These are phyloP conservation scores for Panicum virgatum DNA, from an alignment of 202 grass and related monocot species.

Conservation along the genomic window DNA sequence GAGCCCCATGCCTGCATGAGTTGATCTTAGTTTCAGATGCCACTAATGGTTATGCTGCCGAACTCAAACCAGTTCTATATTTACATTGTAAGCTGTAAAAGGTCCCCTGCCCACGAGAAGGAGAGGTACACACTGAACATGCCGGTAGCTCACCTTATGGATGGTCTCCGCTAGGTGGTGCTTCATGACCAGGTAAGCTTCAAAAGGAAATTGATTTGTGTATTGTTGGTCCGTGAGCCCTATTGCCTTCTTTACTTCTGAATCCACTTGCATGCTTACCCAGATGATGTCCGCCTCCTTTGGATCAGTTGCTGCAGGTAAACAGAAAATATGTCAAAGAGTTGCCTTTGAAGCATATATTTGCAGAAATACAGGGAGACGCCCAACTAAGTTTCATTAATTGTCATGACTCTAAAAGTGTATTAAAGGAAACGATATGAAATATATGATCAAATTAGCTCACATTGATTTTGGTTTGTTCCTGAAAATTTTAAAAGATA, in stretches of 20 bases:
- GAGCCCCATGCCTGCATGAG: conserved; percentile 75
- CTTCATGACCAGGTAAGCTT: conserved; percentile 98
- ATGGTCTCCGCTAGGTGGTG: conserved; percentile 88
- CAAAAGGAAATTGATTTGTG: conserved; percentile 94
- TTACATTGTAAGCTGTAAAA: not conserved
- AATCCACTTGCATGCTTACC: conserved; percentile 89
- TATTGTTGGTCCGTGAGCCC: conserved; percentile 76
- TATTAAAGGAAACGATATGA: conserved; percentile 27
- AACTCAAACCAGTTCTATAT: conserved; percentile 16
- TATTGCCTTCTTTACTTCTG: conserved; percentile 77
- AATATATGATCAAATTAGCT: not conserved
- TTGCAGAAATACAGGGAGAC: conserved; percentile 15
- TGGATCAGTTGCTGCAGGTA: conserved; percentile 67
- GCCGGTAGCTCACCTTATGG: conserved; percentile 55
- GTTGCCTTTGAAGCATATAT: not conserved
- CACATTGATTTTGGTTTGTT: conserved; percentile 4
- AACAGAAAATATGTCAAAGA: conserved; percentile 39
- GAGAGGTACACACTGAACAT: conserved; percentile 11
- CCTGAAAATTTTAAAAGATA: conserved; percentile 1
- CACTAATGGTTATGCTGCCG: not conserved
- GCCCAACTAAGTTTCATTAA: conserved; percentile 12
- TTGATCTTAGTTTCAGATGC: conserved; percentile 41
- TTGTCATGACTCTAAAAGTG: not conserved
- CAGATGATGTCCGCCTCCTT: conserved; percentile 92
- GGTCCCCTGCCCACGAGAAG: not conserved